phyloP scores from a whole-genome alignment of 257 asterid species.

The Asclepias syriaca region DNA sequence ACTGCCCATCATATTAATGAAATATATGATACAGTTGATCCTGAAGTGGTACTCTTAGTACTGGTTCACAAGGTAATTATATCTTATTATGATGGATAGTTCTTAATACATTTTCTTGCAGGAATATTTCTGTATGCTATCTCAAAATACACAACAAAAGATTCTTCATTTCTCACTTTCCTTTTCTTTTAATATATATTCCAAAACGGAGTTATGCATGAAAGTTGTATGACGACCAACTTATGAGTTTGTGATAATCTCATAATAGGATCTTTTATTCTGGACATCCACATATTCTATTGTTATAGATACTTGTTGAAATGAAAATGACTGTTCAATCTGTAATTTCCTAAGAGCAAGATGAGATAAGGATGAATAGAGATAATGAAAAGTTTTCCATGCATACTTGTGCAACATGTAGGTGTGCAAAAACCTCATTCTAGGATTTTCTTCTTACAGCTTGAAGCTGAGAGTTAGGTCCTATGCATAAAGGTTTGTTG shows the following conservation, averaged over 20 bases:
- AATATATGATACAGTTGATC: constrained; percentile 82
- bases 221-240: background rate
- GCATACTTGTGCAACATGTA: background rate
- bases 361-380: background rate
- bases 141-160: background rate
- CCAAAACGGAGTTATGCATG: background rate
- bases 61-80: constrained; percentile 83
- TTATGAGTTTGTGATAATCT: background rate
- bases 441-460: background rate
- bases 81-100: constrained; percentile 2
- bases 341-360: background rate
- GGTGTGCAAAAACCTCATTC: background rate
- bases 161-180: background rate
- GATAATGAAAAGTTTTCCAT: background rate
- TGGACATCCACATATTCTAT: background rate
- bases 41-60: constrained; percentile 85
- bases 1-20: constrained; percentile 74
- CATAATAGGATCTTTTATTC: background rate
- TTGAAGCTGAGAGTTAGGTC: background rate
- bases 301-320: background rate
- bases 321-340: background rate
- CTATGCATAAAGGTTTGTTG: background rate
- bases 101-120: background rate
- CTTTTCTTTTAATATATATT: too few species aligned
- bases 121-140: background rate